Percentiles rank a stretch among this genome's conserved stretches.
Evolutionary conservation across 345 rosid genomes (phyloP).

Genomic region (Syzygium aqueum): DNA sequence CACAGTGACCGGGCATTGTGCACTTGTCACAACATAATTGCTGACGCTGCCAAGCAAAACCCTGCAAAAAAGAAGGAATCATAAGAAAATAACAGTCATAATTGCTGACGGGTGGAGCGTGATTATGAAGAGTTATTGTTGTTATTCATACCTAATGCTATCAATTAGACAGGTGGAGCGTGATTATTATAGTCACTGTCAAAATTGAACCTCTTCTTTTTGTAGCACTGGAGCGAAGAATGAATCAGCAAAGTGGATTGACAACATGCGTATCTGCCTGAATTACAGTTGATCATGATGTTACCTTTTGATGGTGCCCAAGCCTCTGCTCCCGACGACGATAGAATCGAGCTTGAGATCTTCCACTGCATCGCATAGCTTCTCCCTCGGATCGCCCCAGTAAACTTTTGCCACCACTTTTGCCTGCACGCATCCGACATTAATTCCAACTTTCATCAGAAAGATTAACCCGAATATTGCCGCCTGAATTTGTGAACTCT

Average conservation of each 20-base stretch:
- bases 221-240: not conserved
- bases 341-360: conserved; percentile 37
- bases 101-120: not conserved
- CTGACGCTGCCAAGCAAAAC: conserved; percentile 74
- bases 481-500: not conserved
- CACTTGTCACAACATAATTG: conserved; percentile 59
- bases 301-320: conserved; percentile 42
- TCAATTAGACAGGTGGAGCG: not conserved
- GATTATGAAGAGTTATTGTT: not conserved
- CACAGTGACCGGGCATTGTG: conserved; percentile 74
- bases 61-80: conserved; percentile 18
- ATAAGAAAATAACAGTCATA: not conserved
- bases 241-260: not conserved
- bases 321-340: conserved; percentile 49
- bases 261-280: not conserved
- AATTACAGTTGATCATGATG: not conserved
- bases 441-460: not conserved
- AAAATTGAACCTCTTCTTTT: not conserved
- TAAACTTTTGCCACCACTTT: conserved; percentile 47
- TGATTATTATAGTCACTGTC: not conserved
- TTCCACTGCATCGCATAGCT: conserved; percentile 35
- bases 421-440: conserved; percentile 12
- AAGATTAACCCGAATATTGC: not conserved
- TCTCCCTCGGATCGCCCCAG: conserved; percentile 60
- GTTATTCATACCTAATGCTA: not conserved